These are phyloP conservation scores for Raffaelea albimanens DNA, from an alignment of 2,329 filamentous ascomycete genomes.

Conservation along the genomic window DNA sequence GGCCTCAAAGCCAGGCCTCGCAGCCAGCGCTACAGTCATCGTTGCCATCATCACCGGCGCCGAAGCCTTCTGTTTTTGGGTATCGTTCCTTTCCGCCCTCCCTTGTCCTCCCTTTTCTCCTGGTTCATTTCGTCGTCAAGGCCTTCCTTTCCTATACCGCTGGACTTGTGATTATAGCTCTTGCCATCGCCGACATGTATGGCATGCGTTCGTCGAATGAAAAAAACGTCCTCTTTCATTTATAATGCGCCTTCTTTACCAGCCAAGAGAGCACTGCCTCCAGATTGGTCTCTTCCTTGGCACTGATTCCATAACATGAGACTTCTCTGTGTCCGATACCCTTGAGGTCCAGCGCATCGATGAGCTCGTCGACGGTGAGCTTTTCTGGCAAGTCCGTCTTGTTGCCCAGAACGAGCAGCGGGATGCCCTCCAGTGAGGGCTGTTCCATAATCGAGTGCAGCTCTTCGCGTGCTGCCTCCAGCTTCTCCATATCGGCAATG, in stretches of 20 bases:
- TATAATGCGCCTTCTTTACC: conserved; percentile 70
- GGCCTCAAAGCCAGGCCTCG: no score
- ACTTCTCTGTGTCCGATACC: conserved; percentile 86
- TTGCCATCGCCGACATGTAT: no score
- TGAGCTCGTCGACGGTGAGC: conserved; percentile 86
- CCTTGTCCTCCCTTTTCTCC: no score
- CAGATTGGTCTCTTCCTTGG: conserved; percentile 97
- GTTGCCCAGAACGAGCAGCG: conserved; percentile 88
- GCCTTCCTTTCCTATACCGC: no score
- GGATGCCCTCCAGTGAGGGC: conserved; percentile 77
- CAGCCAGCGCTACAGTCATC: no score
- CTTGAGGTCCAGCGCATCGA: conserved; percentile 85
- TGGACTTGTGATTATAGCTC: no score
- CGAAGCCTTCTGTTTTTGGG: no score
- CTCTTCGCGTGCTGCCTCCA: conserved; percentile 83
- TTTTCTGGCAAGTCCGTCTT: conserved; percentile 93
- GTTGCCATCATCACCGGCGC: no score
- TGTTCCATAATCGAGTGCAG: conserved; percentile 83
- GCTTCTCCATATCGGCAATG: conserved; percentile 72
- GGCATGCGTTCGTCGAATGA: no score
- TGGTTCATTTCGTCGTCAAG: no score
- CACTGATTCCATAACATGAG: conserved; percentile 97
- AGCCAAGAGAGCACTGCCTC: conserved; percentile 96
- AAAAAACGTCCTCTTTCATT: no score
- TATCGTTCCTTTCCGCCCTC: no score